Base-by-base conservation (phyloP, 306 rosid genomes). In the Glycyrrhiza uralensis region DNA sequence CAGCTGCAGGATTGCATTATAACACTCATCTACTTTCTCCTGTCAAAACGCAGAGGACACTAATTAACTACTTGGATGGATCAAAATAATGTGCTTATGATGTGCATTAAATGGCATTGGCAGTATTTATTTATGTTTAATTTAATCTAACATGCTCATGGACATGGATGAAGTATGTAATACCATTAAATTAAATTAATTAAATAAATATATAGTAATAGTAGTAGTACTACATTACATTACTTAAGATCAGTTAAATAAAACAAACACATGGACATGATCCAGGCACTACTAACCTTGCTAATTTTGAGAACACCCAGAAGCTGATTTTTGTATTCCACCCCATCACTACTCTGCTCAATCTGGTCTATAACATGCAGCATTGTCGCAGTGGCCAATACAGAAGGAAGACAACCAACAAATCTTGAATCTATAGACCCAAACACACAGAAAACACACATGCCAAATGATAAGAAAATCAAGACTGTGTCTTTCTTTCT, bases 361-460 rank as follows among this genome's bases (percentile, higher is more conserved):
- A 91, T 84, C 81, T 82, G 80, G 52, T 89, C 95, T 54, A 91
- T 84, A 47, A 86, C 91, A 56, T 78, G 79, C 89, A 88, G 52
- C 97, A 94, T 94, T 76, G 93, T 85, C 0, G 99, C 92, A 22
- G 97, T 84, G 22, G 99, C 97, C 96, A 94, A 59, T 4, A 89
- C 96, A 72, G 99, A 94, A 17, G 99, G 96, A 29, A 86, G 89
- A 84, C 76, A 82, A 81, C 90, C 83, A n/a, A 91, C 76, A 74
- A 85, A 94, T 76, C 93, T 86, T 63, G 91, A 81, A 84, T 89
- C 99, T 94, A 83, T 7, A 70, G 4, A 4, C 67, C n/a, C n/a
- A n/a, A 71, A 72, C 9, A 50, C 64, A 19, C n/a, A n/a, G n/a
- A n/a, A 68, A 30, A 24, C 49, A 71, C 5, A 59, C 46, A 74